Evolutionary conservation across 495 filamentous ascomycete species (phyloP), one percentile per base, ranked within the genome.

Genomic region (Penicillium coffeae): DNA sequence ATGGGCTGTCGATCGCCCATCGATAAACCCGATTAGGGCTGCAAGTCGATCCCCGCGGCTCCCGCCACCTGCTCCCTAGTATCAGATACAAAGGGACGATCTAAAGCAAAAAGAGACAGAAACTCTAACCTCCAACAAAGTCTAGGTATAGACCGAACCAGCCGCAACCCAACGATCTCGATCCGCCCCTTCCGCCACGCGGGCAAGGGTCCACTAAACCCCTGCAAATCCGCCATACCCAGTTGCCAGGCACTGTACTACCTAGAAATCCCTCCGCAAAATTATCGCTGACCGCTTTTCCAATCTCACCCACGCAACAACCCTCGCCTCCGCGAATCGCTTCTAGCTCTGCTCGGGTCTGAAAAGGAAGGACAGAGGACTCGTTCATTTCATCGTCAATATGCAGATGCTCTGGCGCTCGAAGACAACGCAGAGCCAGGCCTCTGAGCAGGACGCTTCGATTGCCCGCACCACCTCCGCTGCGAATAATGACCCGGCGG

Each of bases 401-500:
- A 30, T 30, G 25, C 25, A 30, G 25, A 62, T 63, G 53, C 54
- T 73, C 44, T 73, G 69, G 69, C 56, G 64, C 18, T 64, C 61
- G 20, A 72, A 70, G 51, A 64, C 68, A 21, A 44, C 62, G 15
- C 55, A 63, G 39, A 59, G 58, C 51, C 57, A 68, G 50, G 51
- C 62, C 16, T 51, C 59, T 48, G 56, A 58, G 38, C 56, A 59
- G 41, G 56, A 62, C 44, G 51, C 33, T 34, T 40, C 47, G 10
- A 42, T 63, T 22, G 19, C 61, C 33, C 61, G 53, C 43, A 56
- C 60, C 19, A 42, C 52, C 15, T 63, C 62, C 22, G 52, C 57
- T 0, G 55, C 68, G 9, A 66, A 72, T 47, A 73, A 73, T 55
- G 71, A 74, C 54, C 56, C 65, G 38, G 55, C 60, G 30, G 71